Percentiles rank a stretch among this genome's conserved stretches.
phyloP scores from a whole-genome alignment of 306 rosid species.

The Inga leiocalycina region DNA sequence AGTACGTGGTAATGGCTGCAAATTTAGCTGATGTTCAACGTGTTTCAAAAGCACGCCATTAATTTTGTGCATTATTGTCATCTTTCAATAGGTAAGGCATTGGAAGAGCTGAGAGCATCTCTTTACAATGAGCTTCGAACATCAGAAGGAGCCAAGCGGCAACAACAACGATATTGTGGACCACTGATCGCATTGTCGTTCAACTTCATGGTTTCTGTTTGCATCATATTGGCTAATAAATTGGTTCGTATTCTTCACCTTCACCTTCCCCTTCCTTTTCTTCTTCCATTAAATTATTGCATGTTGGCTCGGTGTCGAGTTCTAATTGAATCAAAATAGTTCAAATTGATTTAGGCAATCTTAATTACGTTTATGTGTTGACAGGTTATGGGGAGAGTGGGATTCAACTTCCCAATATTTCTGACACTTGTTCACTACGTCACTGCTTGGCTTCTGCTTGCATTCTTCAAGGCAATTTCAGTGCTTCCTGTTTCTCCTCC shows the following conservation, averaged over 20 bases:
- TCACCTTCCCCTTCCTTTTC: background rate
- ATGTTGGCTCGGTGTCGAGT: background rate
- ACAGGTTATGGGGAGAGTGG: slow-evolving; percentile 96
- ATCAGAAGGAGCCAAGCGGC: slow-evolving; percentile 94
- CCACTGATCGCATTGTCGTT: slow-evolving; percentile 77
- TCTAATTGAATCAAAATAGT: too few relatives aligned
- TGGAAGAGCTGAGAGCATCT: slow-evolving; percentile 79
- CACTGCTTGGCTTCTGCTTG: slow-evolving; percentile 87
- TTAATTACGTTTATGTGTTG: background rate
- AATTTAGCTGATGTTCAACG: background rate
- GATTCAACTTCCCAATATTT: slow-evolving; percentile 87
- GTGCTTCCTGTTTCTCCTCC: slow-evolving; percentile 89
- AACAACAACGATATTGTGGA: slow-evolving; percentile 86
- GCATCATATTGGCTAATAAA: slow-evolving; percentile 4
- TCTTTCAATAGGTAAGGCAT: slow-evolving; percentile 61
- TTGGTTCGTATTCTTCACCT: background rate
- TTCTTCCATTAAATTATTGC: background rate
- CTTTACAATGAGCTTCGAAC: slow-evolving; percentile 85
- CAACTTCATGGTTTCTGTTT: slow-evolving; percentile 28
- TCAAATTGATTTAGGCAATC: too few relatives aligned
- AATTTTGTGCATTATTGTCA: background rate
- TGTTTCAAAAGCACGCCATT: too few relatives aligned
- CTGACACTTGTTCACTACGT: slow-evolving; percentile 82
- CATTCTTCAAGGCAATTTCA: slow-evolving; percentile 69
- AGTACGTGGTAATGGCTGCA: background rate